Base-by-base conservation (phyloP, 2,329 filamentous ascomycete genomes). In the Sporothrix pallida region DNA sequence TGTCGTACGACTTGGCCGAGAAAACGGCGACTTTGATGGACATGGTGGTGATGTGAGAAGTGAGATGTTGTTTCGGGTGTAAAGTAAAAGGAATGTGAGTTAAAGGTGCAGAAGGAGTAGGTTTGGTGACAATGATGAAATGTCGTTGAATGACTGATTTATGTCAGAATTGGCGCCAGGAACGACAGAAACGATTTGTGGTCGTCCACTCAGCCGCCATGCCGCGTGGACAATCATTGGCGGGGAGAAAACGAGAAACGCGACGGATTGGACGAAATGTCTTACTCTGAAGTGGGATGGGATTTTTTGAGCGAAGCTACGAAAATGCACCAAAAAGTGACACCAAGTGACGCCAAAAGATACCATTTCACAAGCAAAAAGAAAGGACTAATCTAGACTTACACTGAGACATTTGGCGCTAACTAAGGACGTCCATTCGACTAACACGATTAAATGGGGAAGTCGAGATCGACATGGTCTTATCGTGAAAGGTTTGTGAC, bases 1-100 rank as follows among this genome's bases (percentile, higher is more conserved):
- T 86, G 83, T 91, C 89, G 81, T 91, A 91, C 68, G 87, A 83
- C 80, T 91, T 91, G 72, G 88, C 83, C 81, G 87, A 90, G 82
- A 91, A 92, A 75, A 92, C 84, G 76, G 88, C 86, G 78, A 92
- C 82, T 80, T 87, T 88, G 86, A 89, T 87, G 71, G 72, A 80
- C 17, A 26, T 44, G 58, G 42, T 8, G 37, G 54, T 50, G 52
- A 56, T 23, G n/a, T 5, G n/a, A n/a, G n/a, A n/a, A n/a, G n/a
- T n/a, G 23, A 1, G 23, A 26, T 26, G 23, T 26, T 26, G 23
- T 26, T 26, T 26, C 3, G 23, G 1, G 20, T 23, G 52, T 10
- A 15, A 54, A 23, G 52, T 23, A 10, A 20, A 56, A 13, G 2
- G 13, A 48, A 2, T 13, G 44, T 48, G 9, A 48, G 44, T n/a